Evolutionary conservation across 345 rosid species (phyloP).

Genomic region (Cardamine chenopodiifolia): DNA sequence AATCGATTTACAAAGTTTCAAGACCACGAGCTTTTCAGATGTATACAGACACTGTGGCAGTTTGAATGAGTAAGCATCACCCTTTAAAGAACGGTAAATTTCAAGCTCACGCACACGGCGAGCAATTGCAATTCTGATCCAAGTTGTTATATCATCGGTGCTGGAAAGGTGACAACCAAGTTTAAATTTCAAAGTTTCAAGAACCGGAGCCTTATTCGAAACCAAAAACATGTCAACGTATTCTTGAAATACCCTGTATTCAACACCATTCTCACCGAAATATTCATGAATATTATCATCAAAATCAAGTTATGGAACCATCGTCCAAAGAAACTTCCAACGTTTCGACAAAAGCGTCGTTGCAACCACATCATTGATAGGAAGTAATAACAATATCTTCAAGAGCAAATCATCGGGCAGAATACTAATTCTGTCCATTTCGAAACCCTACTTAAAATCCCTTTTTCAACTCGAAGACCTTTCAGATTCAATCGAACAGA

Average conservation of each 20-base stretch:
- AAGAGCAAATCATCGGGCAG: neutral
- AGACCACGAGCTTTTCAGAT: neutral
- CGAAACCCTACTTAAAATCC: neutral
- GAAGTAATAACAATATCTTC: neutral
- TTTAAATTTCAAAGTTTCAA: neutral
- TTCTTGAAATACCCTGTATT: neutral
- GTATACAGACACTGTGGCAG: neutral
- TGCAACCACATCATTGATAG: neutral
- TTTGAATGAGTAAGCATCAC: neutral
- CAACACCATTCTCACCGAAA: neutral
- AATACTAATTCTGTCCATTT: neutral
- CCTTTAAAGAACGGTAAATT: neutral
- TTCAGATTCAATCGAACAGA: neutral
- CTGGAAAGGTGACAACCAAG: neutral
- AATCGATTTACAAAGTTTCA: neutral
- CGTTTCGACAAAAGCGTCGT: constrained; percentile 14
- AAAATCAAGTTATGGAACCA: constrained; percentile 8
- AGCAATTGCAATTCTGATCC: neutral
- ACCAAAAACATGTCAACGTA: neutral
- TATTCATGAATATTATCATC: neutral
- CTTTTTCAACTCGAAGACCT: neutral
- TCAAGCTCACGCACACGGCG: constrained; percentile 6
- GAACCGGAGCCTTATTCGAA: neutral
- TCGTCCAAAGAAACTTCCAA: constrained; percentile 9
- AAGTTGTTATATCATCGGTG: neutral